Evolutionary conservation across 371 early-diverging fungal genomes (phyloP), one percentile per base, ranked within the genome.

Genomic region (Lichtheimia ornata): DNA sequence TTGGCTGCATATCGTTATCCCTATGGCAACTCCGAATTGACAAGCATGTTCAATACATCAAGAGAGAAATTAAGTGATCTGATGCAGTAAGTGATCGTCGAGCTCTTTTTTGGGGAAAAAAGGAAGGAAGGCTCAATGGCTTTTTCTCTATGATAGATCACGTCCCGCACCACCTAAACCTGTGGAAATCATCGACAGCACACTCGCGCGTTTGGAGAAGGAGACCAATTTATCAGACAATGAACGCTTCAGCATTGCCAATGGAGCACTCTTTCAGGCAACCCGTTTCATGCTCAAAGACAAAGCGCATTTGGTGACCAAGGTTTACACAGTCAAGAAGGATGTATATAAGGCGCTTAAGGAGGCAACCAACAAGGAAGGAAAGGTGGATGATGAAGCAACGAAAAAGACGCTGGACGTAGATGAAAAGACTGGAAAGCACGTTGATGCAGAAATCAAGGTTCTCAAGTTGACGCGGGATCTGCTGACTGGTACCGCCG

Each of bases 231-330:
- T 58, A 1, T 62, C 65, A 22, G 28, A 71, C 18, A 62, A 74
- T 50, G 72, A 72, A 58, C 65, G 77, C 25, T 76, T 69, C 42
- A 62, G 72, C 50, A 56, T 64, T 47, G 80, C 80, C 15, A 79
- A 74, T 53, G 80, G 77, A 14, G 71, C 69, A 1, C 28, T 76
- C 28, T 68, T 79, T 24, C 80, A 79, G 30, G 63, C 72, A 7
- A 64, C 74, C 9, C 59, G 77, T 43, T 52, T 79, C 4, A 58
- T 74, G 27, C 71, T 73, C 41, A 55, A 61, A 6, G 47, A 43
- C 0, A 65, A 71, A 12, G 73, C 80, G 7, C 57, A 61, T 7
- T 54, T 76, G 25, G 67, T 79, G 27, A 68, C 71, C 20, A 63
- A 70, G 27, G 63, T 79, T 5, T 79, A 76, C 40, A 20, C 30